A percentile compares a stretch with the other conserved stretches of the same genome.
These are phyloP conservation scores for Xerocomellus amylosporus DNA, from an alignment of 768 basidiomycete genomes.

Conservation along the genomic window DNA sequence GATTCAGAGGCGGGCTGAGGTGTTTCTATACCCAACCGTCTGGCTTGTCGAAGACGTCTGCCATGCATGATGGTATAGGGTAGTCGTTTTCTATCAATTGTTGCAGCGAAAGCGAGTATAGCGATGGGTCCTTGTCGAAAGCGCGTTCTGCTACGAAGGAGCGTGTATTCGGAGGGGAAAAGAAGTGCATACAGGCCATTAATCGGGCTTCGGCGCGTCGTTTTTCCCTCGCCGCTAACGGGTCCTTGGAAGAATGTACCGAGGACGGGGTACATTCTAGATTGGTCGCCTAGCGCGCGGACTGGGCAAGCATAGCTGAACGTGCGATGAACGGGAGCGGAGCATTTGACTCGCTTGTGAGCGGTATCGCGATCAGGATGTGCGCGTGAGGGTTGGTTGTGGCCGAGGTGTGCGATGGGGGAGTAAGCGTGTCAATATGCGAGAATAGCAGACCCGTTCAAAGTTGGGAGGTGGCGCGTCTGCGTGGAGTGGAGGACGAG, in stretches of 20 bases:
- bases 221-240: slow-evolving; percentile 48
- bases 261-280: slow-evolving; percentile 81
- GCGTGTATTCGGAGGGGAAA: neutral
- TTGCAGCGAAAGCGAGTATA: slow-evolving; percentile 71
- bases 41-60: slow-evolving; percentile 62
- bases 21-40: slow-evolving; percentile 82
- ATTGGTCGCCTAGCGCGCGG: too few species aligned
- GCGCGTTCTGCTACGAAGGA: slow-evolving; percentile 50
- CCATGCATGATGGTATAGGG: slow-evolving; percentile 82
- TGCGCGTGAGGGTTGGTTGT: slow-evolving; percentile 56
- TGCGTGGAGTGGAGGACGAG: too few species aligned
- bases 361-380: slow-evolving; percentile 41
- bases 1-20: slow-evolving; percentile 44
- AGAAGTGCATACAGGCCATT: slow-evolving; percentile 31
- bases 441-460: too few species aligned
- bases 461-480: too few species aligned
- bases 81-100: slow-evolving; percentile 97
- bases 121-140: slow-evolving; percentile 60
- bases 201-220: slow-evolving; percentile 47
- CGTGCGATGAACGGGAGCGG: slow-evolving; percentile 67
- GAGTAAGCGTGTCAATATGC: too few species aligned
- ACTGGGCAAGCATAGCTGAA: slow-evolving; percentile 95
- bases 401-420: slow-evolving; percentile 63
- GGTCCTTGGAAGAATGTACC: slow-evolving; percentile 78
- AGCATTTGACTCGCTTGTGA: slow-evolving; percentile 34